A percentile compares a stretch with the other conserved stretches of the same genome.
Conservation (phyloP, 805 yeast species). For the Wickerhamiella hasegawae region DNA sequence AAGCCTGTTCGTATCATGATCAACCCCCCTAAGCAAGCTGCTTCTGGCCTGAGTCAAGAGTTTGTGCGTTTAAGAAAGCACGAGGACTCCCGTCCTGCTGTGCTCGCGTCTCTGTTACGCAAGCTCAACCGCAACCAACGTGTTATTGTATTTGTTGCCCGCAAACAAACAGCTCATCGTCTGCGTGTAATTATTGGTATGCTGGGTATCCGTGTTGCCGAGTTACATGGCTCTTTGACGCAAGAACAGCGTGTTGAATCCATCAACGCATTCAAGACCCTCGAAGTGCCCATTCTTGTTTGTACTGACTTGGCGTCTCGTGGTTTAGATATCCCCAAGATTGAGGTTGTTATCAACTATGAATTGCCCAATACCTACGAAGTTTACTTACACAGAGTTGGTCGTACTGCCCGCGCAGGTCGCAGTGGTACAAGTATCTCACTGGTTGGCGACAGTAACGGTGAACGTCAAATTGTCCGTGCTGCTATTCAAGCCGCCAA, state of each 20-base stretch:
- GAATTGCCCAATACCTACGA: conserved; percentile 94
- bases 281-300: conserved; percentile 70
- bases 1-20: conserved; percentile 92
- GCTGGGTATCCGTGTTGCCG: conserved; percentile 60
- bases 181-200: conserved; percentile 71
- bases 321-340: conserved; percentile 97
- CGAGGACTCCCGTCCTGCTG: conserved; percentile 67
- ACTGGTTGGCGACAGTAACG: conserved; percentile 82
- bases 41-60: conserved; percentile 79
- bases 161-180: conserved; percentile 82
- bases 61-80: conserved; percentile 81
- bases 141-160: conserved; percentile 77
- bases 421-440: conserved; percentile 88
- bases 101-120: conserved; percentile 54
- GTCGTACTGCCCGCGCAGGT: conserved; percentile 99
- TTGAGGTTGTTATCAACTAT: conserved; percentile 83
- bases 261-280: conserved; percentile 65
- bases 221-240: conserved; percentile 65
- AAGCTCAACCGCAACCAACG: conserved; percentile 55
- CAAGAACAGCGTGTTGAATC: conserved; percentile 84
- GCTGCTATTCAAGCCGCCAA: conserved; percentile 64
- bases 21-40: conserved; percentile 91
- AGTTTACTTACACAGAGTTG: conserved; percentile 89
- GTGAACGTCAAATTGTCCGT: conserved; percentile 80
- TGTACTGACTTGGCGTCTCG: conserved; percentile 98